Evolutionary conservation across 2,329 filamentous ascomycete species (phyloP).

Genomic region (Cordyceps tenuipes): DNA sequence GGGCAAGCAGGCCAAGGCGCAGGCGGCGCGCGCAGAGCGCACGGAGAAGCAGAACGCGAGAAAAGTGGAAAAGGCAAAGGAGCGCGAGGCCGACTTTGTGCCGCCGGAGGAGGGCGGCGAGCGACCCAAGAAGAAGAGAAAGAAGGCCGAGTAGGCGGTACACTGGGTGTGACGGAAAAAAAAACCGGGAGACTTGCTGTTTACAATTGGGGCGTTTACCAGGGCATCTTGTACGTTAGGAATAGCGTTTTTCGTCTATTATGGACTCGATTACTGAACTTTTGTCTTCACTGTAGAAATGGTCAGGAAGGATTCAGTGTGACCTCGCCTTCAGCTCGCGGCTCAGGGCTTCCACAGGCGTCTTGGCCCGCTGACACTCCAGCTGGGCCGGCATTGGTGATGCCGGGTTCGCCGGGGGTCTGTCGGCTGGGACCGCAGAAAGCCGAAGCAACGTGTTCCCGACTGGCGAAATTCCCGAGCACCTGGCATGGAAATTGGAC

Average conservation of each 20-base stretch:
- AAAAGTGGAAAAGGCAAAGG: constrained; percentile 80
- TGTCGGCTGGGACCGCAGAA: too few relatives aligned
- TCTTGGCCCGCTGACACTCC: too few relatives aligned
- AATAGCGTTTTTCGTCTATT: constrained; percentile 4
- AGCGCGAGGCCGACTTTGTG: constrained; percentile 78
- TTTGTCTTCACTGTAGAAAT: too few relatives aligned
- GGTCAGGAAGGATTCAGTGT: too few relatives aligned
- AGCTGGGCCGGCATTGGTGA: too few relatives aligned
- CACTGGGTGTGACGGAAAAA: too few relatives aligned
- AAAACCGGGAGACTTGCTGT: background rate
- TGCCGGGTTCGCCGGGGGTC: too few relatives aligned
- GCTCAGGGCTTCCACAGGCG: too few relatives aligned
- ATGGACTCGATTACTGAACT: background rate
- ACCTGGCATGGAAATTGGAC: too few relatives aligned
- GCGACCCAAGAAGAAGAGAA: constrained; percentile 58
- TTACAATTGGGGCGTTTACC: background rate
- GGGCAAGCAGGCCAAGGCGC: constrained; percentile 84
- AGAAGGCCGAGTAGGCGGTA: constrained; percentile 29
- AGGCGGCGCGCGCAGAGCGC: constrained; percentile 68
- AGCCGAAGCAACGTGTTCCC: too few relatives aligned
- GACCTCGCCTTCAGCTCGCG: too few relatives aligned
- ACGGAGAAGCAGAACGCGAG: constrained; percentile 79
- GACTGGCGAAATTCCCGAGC: too few relatives aligned
- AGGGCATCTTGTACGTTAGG: constrained; percentile 9
- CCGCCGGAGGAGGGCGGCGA: constrained; percentile 68